A percentile compares a stretch with the other conserved stretches of the same genome.
phyloP scores from a whole-genome alignment of 2,329 filamentous ascomycete genomes.

The Elsinoe fawcettii region DNA sequence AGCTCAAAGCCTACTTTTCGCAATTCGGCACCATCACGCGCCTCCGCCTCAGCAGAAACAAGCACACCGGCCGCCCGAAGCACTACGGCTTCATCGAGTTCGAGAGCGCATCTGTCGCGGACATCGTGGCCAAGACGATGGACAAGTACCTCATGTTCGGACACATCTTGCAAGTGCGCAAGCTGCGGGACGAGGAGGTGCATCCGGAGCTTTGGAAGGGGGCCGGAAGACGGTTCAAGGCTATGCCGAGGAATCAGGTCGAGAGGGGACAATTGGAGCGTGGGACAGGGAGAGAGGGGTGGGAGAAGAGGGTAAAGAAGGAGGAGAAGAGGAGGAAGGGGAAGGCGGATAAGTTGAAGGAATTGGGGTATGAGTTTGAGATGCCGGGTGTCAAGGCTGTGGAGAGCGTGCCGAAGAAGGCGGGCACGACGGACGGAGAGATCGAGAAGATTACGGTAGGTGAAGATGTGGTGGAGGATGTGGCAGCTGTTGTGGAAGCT shows the following conservation, averaged over 20 bases:
- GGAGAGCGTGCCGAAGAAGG: conserved; percentile 43
- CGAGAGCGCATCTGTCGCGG: conserved; percentile 64
- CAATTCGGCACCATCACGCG: conserved; percentile 81
- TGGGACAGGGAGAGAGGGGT: conserved; percentile 65
- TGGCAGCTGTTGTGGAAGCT: conserved; percentile 24
- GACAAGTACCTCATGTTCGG: conserved; percentile 94
- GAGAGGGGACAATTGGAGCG: conserved; percentile 66
- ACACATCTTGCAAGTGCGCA: conserved; percentile 82
- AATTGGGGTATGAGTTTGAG: conserved; percentile 75
- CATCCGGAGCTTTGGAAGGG: conserved; percentile 82
- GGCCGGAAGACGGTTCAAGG: conserved; percentile 82
- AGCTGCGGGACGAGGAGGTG: conserved; percentile 66
- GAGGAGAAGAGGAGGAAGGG: conserved; percentile 63
- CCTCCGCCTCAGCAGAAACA: conserved; percentile 82
- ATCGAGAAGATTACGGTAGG: conserved; percentile 29
- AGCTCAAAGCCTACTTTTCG: conserved; percentile 87
- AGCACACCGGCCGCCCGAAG: conserved; percentile 81
- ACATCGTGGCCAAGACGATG: conserved; percentile 93
- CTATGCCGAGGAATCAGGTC: conserved; percentile 79
- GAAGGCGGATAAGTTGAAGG: conserved; percentile 68
- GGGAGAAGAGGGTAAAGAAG: conserved; percentile 65
- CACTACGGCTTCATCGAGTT: conserved; percentile 97
- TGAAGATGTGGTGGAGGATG: conserved; percentile 28
- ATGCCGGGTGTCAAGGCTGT: conserved; percentile 62
- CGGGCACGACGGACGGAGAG: conserved; percentile 20